Percentiles rank a stretch among this genome's conserved stretches.
These are phyloP conservation scores for Amauroascus verrucosus DNA, from an alignment of 2,329 filamentous ascomycete species.

Conservation along the genomic window DNA sequence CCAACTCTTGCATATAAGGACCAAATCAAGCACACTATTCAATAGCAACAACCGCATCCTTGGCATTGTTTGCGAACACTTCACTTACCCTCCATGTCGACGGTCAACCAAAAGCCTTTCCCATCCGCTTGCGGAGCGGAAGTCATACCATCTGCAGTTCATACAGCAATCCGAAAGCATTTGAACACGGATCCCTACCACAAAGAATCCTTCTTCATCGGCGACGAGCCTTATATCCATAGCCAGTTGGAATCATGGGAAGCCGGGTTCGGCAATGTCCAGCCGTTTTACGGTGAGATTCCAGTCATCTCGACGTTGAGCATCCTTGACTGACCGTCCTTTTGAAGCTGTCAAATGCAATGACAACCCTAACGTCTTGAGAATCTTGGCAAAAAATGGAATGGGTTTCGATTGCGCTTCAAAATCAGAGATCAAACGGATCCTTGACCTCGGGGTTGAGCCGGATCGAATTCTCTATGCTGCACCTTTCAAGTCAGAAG, in stretches of 20 bases:
- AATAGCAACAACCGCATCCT: neutral
- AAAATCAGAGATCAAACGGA: constrained; percentile 19
- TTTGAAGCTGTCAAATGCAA: constrained; percentile 28
- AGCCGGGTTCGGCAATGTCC: neutral
- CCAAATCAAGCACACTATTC: neutral
- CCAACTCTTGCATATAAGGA: neutral
- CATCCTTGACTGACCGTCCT: too few relatives aligned
- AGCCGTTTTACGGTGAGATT: constrained; percentile 11
- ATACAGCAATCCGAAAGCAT: neutral
- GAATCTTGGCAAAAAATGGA: constrained; percentile 19
- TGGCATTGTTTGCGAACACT: neutral
- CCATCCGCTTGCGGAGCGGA: neutral
- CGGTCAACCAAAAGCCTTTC: neutral
- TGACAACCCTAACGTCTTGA: constrained; percentile 20
- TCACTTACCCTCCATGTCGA: neutral
- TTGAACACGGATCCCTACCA: neutral
- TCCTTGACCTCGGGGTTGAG: constrained; percentile 20
- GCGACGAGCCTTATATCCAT: constrained; percentile 2
- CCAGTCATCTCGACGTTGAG: neutral
- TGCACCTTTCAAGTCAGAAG: constrained; percentile 22
- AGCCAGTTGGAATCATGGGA: constrained; percentile 6
- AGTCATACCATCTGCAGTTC: neutral
- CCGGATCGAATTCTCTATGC: constrained; percentile 23
- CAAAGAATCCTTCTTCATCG: constrained; percentile 11
- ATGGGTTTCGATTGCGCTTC: constrained; percentile 25